A percentile compares a stretch with the other conserved stretches of the same genome.
These are phyloP conservation scores for Chlorophyllum brunneum DNA, from an alignment of 768 basidiomycete genomes.

Conservation along the genomic window DNA sequence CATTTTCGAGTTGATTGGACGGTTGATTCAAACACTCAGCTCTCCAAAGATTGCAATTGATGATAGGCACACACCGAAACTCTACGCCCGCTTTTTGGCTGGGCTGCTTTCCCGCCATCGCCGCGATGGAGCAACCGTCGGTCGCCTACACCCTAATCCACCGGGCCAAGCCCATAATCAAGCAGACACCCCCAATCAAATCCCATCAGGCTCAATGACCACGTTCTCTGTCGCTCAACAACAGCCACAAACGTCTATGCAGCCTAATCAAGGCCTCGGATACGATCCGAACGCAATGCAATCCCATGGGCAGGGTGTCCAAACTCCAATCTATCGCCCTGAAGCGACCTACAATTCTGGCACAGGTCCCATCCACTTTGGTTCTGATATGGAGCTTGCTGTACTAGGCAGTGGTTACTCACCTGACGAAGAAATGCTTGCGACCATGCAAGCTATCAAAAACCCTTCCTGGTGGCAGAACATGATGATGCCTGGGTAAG, in stretches of 20 bases:
- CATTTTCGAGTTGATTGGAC: constrained; percentile 68
- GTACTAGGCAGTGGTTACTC: constrained; percentile 28
- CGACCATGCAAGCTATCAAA: constrained; percentile 69
- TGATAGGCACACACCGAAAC: constrained; percentile 74
- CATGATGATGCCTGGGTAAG: constrained; percentile 85
- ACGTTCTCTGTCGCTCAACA: constrained; percentile 23
- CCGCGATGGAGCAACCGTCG: constrained; percentile 60
- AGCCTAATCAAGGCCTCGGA: constrained; percentile 17
- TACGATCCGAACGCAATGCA: constrained; percentile 16
- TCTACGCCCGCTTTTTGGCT: constrained; percentile 78
- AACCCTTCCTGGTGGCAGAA: constrained; percentile 72
- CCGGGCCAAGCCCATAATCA: constrained; percentile 38
- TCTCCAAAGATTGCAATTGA: constrained; percentile 76
- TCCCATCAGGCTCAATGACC: constrained; percentile 22
- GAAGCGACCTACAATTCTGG: constrained; percentile 44
- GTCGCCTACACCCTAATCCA: constrained; percentile 49
- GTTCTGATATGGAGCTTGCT: constrained; percentile 36
- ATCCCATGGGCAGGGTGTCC: constrained; percentile 13
- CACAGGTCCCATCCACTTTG: constrained; percentile 38
- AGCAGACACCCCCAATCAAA: constrained; percentile 12
- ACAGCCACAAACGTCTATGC: constrained; percentile 11
- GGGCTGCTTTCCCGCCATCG: constrained; percentile 67
- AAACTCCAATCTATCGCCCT: constrained; percentile 40
- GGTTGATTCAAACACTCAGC: constrained; percentile 68
- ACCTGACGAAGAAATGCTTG: constrained; percentile 57